A percentile compares a stretch with the other conserved stretches of the same genome.
phyloP scores from a whole-genome alignment of 345 rosid genomes.

The Anastatica hierochuntica region DNA sequence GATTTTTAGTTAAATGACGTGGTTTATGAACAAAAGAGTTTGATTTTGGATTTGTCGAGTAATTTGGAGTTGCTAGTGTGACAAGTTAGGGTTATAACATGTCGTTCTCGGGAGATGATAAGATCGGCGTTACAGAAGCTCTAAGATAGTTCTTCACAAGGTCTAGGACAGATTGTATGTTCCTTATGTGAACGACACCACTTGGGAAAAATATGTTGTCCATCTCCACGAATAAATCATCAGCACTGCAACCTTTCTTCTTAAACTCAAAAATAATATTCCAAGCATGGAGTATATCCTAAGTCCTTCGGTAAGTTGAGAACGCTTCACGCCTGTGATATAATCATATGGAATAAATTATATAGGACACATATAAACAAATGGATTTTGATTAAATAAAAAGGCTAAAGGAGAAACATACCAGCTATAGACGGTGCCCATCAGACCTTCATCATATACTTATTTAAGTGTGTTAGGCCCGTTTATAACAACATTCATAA shows the following conservation, averaged over 20 bases:
- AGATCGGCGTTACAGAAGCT: too few species aligned
- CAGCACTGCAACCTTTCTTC: slow-evolving; percentile 72
- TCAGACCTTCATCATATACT: slow-evolving; percentile 77
- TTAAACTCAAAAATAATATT: slow-evolving; percentile 52
- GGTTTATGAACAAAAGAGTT: too few species aligned
- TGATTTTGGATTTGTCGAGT: too few species aligned
- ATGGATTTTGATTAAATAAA: neutral
- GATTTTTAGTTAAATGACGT: too few species aligned
- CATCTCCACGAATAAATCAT: slow-evolving; percentile 82
- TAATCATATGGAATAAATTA: neutral
- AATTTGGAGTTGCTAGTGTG: too few species aligned
- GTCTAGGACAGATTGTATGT: slow-evolving; percentile 57
- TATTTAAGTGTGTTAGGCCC: slow-evolving; percentile 81
- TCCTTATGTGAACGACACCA: slow-evolving; percentile 62
- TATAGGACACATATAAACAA: neutral
- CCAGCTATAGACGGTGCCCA: slow-evolving; percentile 77
- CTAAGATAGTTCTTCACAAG: slow-evolving; percentile 52
- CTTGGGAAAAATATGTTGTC: slow-evolving; percentile 85
- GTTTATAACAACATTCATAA: slow-evolving; percentile 81
- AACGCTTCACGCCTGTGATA: slow-evolving; percentile 75
- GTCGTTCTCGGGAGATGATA: too few species aligned
- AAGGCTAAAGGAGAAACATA: slow-evolving; percentile 10
- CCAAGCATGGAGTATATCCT: slow-evolving; percentile 81
- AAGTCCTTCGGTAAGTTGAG: slow-evolving; percentile 84
- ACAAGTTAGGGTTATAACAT: too few species aligned